These are phyloP conservation scores for Toxoplasma gondii DNA, from an alignment of 169 alveolate genomes.

Conservation along the genomic window DNA sequence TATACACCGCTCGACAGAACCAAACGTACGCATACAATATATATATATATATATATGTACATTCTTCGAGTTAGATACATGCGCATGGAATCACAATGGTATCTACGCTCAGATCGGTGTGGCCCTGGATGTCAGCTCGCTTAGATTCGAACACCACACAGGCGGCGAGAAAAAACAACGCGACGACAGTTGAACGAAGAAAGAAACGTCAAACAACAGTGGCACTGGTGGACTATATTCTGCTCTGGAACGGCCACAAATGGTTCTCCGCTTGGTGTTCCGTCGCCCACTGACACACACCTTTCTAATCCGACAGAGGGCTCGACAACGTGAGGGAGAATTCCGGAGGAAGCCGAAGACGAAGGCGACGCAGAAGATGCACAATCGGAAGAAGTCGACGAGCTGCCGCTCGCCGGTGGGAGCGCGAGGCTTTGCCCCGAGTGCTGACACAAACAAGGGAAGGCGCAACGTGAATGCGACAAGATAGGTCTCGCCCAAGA, in stretches of 20 bases:
- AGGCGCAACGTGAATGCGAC: no score
- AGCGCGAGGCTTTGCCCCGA: background rate
- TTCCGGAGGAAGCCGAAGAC: background rate
- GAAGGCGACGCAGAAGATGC: background rate
- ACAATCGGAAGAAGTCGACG: background rate
- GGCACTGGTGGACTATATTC: no score
- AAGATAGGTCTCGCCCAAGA: no score
- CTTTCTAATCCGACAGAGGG: conserved; percentile 33
- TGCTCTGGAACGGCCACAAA: background rate
- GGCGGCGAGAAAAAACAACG: no score
- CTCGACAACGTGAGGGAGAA: conserved; percentile 39
- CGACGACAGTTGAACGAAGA: no score
- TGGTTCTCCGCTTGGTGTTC: background rate
- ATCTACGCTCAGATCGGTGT: background rate
- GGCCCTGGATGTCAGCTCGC: no score
- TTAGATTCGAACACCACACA: no score
- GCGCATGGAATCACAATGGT: background rate
- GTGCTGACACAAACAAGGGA: background rate
- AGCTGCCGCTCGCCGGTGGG: background rate
- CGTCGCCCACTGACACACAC: background rate
- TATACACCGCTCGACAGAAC: background rate
- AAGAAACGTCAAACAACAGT: no score
- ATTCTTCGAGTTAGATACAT: background rate
- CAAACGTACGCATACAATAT: background rate
- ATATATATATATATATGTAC: background rate